phyloP scores from a whole-genome alignment of 2,329 filamentous ascomycete species.

The Epichloe sibirici region DNA sequence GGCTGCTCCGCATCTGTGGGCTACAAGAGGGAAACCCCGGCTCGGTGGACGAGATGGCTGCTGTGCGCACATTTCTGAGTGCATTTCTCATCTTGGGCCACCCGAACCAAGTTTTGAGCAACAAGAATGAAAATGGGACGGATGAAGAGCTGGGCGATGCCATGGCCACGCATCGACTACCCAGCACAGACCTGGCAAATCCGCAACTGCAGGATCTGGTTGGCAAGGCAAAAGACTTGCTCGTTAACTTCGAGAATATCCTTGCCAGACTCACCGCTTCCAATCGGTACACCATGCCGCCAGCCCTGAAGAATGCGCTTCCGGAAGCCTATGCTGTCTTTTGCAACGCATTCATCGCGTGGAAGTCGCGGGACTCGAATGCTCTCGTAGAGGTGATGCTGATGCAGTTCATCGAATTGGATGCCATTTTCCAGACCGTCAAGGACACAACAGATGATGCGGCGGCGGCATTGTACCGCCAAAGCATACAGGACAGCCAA shows the following conservation, averaged over 20 bases:
- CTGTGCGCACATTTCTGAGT: conserved; percentile 64
- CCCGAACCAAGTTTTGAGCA: conserved; percentile 64
- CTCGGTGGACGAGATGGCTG: conserved; percentile 55
- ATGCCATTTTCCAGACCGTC: conserved; percentile 73
- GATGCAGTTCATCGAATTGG: conserved; percentile 73
- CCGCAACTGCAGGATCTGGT: conserved; percentile 59
- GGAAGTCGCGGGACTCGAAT: conserved; percentile 71
- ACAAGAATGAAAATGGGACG: conserved; percentile 48
- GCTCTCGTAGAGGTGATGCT: conserved; percentile 74
- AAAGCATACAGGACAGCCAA: conserved; percentile 73
- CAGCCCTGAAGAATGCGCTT: conserved; percentile 48
- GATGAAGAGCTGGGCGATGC: conserved; percentile 39
- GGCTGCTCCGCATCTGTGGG: conserved; percentile 56
- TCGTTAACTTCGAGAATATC: conserved; percentile 67
- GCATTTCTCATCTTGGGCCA: conserved; percentile 72
- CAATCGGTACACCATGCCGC: conserved; percentile 56
- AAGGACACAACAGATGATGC: conserved; percentile 64
- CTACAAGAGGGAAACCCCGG: conserved; percentile 52
- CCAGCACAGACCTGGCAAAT: conserved; percentile 40
- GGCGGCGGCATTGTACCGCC: conserved; percentile 62
- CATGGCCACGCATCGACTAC: conserved; percentile 19
- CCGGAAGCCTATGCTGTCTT: conserved; percentile 62
- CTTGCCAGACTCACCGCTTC: conserved; percentile 51
- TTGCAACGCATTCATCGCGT: conserved; percentile 67
- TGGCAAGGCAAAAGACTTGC: conserved; percentile 62